Evolutionary conservation across 805 yeast species (phyloP), one percentile per base, ranked within the genome.

Genomic region (Candida xyloterini): DNA sequence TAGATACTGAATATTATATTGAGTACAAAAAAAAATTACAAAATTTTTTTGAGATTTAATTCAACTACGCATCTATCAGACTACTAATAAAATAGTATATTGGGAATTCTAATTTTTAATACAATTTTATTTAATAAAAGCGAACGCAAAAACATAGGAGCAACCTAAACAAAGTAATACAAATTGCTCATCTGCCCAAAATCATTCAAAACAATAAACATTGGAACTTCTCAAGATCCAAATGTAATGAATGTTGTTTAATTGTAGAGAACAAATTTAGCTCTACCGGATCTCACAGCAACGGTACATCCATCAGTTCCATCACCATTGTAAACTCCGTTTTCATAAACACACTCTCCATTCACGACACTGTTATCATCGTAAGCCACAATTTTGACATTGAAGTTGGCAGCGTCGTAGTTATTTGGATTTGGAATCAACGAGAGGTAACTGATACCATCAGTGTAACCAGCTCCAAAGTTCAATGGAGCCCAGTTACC

Each of bases 281-380:
- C 97, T 50, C 68, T 69, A 65, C 99, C 98, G 23, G 71, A 63
- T 43, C 88, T 78, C 50, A 91, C 95, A 51, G 95, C 81, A 50
- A 84, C 95, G 39, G 98, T 91, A 78, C 98, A 91, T 53, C 98
- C 98, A 55, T 80, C 88, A 31, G 81, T 46, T 50, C 88, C 87
- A 46, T 64, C 66, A 44, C 84, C 86, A 55, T 74, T 74, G 73
- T 81, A 86, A 25, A 54, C 43, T 54, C 98, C 98, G 59, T 85
- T 70, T 59, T 75, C 85, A 72, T 90, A 91, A 38, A 65, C 65
- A 72, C 98, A 91, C 33, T 73, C 69, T 49, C 98, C 97, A 48
- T 70, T 70, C 42, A 82, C 77, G 33, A 67, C 68, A 35, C 78
- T 67, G 41, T 79, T 79, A 44, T 76, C 82, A 38, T 74, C 76